These are phyloP conservation scores for Tetradesmus obliquus DNA, from an alignment of 139 green algal genomes.

Conservation along the genomic window DNA sequence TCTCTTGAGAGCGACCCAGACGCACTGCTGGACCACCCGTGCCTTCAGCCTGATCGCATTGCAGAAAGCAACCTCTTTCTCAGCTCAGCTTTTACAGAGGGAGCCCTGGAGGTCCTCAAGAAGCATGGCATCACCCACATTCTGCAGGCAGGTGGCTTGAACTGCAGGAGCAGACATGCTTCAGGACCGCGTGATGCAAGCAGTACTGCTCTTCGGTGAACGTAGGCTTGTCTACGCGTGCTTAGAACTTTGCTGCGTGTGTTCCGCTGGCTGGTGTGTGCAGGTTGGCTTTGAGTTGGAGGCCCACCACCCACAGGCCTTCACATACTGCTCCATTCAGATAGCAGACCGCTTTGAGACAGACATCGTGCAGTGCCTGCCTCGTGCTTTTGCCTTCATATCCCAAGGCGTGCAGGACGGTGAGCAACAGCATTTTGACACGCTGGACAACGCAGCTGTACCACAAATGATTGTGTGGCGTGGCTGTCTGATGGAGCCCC, in stretches of 20 bases:
- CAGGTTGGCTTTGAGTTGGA: neutral
- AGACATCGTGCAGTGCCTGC: slow-evolving; percentile 11
- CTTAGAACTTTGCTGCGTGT: neutral
- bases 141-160: neutral
- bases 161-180: neutral
- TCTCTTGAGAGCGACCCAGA: neutral
- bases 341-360: neutral
- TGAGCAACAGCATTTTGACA: neutral
- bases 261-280: neutral
- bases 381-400: neutral
- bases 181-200: neutral
- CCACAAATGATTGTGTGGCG: neutral
- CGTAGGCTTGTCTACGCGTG: neutral
- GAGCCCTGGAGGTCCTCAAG: neutral
- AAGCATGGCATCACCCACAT: slow-evolving; percentile 21
- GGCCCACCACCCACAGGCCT: neutral
- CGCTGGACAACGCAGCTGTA: neutral
- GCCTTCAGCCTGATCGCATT: neutral
- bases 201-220: neutral
- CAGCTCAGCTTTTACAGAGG: neutral
- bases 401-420: neutral
- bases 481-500: too few relatives aligned
- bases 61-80: neutral
- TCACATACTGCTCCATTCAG: neutral
- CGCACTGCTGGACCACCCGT: neutral